Base-by-base conservation (phyloP, 306 rosid genomes). In the Vigna radiata region DNA sequence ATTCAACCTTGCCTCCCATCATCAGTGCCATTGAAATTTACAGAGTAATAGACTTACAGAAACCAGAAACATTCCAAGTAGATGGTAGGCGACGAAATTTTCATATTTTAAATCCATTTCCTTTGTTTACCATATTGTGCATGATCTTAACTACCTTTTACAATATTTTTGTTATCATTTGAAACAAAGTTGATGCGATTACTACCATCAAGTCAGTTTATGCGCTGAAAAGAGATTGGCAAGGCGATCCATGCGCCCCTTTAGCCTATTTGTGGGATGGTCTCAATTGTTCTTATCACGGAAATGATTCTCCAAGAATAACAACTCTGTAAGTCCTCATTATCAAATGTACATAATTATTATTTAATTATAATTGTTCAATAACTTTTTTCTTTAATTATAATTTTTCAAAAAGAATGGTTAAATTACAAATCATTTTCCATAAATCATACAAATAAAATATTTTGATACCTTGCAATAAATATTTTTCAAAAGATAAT, bases 221-320 rank as follows among this genome's bases (percentile, higher is more conserved):
- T 68, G 64, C 43, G 52, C 25, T 87, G 50, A 49, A 31, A 48
- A 90, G 48, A 72, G 66, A 83, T 60, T 90, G 91, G 91, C 84
- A 84, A 72, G 91, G 87, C 58, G 88, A 90, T 78, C 91, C 91
- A 27, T 87, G 91, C 66, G 39, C 47, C 43, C 94, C 91, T 1
- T 16, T 21, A 61, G 61, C 3, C 12, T 82, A 86, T 64, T 4
- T 18, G 66, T 89, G 91, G 94, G 41, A 81, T 12, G 87, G 90
- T 59, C 60, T 89, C 8, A 83, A 62, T 43, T 89, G 91, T 76
- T 53, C 39, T 50, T 16, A 53, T 18, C 3, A 11, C 21, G 66
- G 19, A 21, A 16, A 44, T 4, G 37, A 33, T 1, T 73, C 17
- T 25, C 82, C 87, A 0, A 48, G 91, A 75, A 79, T 89, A 62